Evolutionary conservation across 441 rosid genomes (phyloP), one percentile per base, ranked within the genome.

Genomic region (Flueggea neowawraea): DNA sequence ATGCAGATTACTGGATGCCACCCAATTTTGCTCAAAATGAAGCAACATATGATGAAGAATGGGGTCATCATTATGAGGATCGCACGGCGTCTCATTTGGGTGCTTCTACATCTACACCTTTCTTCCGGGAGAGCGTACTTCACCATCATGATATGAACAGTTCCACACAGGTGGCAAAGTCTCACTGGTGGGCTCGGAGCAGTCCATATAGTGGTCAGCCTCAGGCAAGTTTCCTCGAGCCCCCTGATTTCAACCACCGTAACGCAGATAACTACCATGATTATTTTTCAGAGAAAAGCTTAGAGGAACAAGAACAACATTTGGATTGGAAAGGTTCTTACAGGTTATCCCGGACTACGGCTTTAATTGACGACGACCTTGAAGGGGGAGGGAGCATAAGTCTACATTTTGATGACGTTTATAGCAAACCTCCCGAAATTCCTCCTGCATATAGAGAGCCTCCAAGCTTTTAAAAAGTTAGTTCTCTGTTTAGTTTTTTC

Each of bases 111-210:
- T 87, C 98, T 6, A 70, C 83, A 61, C 89, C 90, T 17, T 75
- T 84, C 72, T 80, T 87, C 73, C 71, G 62, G 61, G 98, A 80
- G 63, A 91, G 98, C 60, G 72, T 88, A 52, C 74, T 91, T 65
- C 83, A 75, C 57, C 87, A 83, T 36, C 88, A 79, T 0, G 86
- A 84, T 48, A 65, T 75, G 57, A 68, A 53, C 50, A 73, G 71
- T 58, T 22, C 55, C 16, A 65, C 51, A 6, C 75, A 49, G 41
- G 66, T 79, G 17, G 43, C 63, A 45, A 69, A 79, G 76, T 82
- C 71, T 66, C 87, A 74, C 57, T 95, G 98, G 99, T 95, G 99
- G 99, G 95, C 74, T 44, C 87, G 99, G 72, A 69, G 73, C 6
- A 71, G 71, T 54, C 73, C 75, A 2, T 73, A 60, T 10, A 56